Evolutionary conservation across 768 basidiomycete genomes (phyloP), one percentile per base, ranked within the genome.

Genomic region (Dendrothele bispora): DNA sequence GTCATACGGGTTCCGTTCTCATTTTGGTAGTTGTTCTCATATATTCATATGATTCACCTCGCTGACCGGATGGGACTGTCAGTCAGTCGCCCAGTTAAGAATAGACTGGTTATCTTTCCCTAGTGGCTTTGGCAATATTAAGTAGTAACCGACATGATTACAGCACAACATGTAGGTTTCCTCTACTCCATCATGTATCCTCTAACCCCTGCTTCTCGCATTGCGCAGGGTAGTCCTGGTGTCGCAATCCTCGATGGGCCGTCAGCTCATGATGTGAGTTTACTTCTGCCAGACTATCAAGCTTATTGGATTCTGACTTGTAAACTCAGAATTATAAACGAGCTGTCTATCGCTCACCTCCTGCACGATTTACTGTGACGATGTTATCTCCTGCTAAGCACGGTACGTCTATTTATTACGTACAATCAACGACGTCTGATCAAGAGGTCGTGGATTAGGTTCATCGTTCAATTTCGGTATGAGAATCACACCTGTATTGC

Each of bases 401-500:
- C 39, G 78, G 84, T 80, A 51, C 44, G 50, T 20, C 2, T 20
- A 26, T 10, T 22, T 20, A 15, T 21, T 22, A 27, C 15, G n/a
- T 32, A 20, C 20, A n/a, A 5, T 4, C 17, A 20, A 4, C 10
- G 22, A 27, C 29, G 4, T 22, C 28, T 43, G n/a, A 38, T 37
- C 21, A 20, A 22, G 15, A 8, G 37, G 12, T 26, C 17, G 10
- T 22, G 17, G 18, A 20, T 17, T 34, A 88, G 86, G 78, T 20
- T 72, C 68, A 40, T 75, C 65, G 41, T 71, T 75, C 48, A 75
- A 73, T 53, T 86, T 81, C 63, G 84, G 85, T 35, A 75, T 90
- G 71, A 77, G 76, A 11, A 73, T 89, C 26, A 69, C 61, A 30
- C 73, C 84, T 14, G 60, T 80, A 44, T 53, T 55, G 29, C 56